These are phyloP conservation scores for Podosphaera xanthii DNA, from an alignment of 2,329 filamentous ascomycete species.

Conservation along the genomic window DNA sequence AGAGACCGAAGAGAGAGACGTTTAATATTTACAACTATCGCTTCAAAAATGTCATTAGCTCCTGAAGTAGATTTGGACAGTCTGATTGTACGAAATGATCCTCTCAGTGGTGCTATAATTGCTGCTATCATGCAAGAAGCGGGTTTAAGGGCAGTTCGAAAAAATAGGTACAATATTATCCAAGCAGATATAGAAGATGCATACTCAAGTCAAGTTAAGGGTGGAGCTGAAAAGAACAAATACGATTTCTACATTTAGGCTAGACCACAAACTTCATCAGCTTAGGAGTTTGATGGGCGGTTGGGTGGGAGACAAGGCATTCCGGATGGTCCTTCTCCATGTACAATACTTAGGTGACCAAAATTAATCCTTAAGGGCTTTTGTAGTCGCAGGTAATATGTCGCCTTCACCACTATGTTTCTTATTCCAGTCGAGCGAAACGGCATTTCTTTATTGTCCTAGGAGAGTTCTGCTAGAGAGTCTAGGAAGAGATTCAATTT, in stretches of 20 bases:
- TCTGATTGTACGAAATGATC: slow-evolving; percentile 89
- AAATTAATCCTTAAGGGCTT: not conserved
- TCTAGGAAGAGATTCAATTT: no score
- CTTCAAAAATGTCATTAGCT: slow-evolving; percentile 85
- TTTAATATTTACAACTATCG: slow-evolving; percentile 94
- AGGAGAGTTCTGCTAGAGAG: no score
- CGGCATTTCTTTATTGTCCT: no score
- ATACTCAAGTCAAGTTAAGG: slow-evolving; percentile 93
- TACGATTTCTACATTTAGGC: slow-evolving; percentile 83
- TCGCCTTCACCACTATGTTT: no score
- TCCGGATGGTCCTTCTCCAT: not conserved
- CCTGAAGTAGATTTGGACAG: slow-evolving; percentile 93
- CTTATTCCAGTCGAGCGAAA: no score
- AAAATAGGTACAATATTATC: slow-evolving; percentile 99
- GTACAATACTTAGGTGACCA: not conserved
- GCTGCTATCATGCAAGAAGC: slow-evolving; percentile 99
- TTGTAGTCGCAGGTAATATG: no score
- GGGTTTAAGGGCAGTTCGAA: slow-evolving; percentile 75
- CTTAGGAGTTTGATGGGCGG: not conserved
- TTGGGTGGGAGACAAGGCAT: not conserved
- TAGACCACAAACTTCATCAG: not conserved
- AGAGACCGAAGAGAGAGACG: slow-evolving; percentile 84
- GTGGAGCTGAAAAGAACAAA: slow-evolving; percentile 36
- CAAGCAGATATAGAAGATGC: slow-evolving; percentile 92
- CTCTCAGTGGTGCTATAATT: slow-evolving; percentile 83